Evolutionary conservation across 2,329 filamentous ascomycete species (phyloP).

Genomic region (Pestalotiopsis sp.): DNA sequence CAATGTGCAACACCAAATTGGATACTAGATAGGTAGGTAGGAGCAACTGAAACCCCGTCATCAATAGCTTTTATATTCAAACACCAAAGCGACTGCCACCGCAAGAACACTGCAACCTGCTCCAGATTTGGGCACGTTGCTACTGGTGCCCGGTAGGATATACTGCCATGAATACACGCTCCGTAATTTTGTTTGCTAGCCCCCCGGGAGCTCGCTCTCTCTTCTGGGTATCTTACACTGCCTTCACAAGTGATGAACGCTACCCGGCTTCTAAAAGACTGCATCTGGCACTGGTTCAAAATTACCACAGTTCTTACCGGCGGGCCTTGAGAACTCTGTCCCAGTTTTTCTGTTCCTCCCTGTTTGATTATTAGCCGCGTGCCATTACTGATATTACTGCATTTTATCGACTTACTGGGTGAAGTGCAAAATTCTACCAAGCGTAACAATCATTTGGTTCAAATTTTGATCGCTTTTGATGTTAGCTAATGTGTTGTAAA

Average conservation of each 20-base stretch:
- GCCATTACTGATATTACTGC: neutral
- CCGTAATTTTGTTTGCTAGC: no score
- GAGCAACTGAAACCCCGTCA: neutral
- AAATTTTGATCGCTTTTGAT: slow-evolving; percentile 77
- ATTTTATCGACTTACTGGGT: slow-evolving; percentile 59
- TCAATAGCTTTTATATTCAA: neutral
- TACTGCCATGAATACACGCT: no score
- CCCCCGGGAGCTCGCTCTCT: no score
- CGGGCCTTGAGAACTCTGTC: slow-evolving; percentile 67
- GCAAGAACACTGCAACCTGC: no score
- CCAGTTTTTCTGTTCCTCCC: slow-evolving; percentile 82
- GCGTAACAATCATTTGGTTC: slow-evolving; percentile 74
- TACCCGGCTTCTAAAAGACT: no score
- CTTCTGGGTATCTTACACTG: neutral
- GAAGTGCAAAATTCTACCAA: slow-evolving; percentile 76
- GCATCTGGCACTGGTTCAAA: neutral
- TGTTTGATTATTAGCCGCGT: slow-evolving; percentile 20
- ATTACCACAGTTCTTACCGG: slow-evolving; percentile 19
- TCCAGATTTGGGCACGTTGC: no score
- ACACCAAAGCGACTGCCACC: no score
- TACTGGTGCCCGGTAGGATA: no score
- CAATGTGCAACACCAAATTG: neutral
- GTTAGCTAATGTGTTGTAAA: slow-evolving; percentile 33
- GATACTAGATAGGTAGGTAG: neutral
- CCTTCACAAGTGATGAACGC: no score